Percentiles rank a stretch among this genome's conserved stretches.
phyloP scores from a whole-genome alignment of 2,329 filamentous ascomycete genomes.

The Aspergillus sp. region DNA sequence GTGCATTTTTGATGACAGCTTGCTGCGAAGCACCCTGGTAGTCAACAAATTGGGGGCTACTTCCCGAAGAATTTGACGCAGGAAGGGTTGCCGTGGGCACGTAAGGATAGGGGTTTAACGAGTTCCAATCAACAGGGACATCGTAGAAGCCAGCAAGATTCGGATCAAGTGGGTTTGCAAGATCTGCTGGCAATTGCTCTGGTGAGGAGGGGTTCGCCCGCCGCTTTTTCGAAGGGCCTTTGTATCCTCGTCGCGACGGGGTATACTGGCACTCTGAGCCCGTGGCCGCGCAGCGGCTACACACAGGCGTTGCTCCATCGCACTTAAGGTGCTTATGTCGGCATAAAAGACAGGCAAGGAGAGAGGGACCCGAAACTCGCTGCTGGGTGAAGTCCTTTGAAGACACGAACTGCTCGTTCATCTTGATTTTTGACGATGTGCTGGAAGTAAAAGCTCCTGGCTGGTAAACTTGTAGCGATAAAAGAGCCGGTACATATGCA shows the following conservation, averaged over 20 bases:
- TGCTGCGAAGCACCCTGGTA: constrained; percentile 17
- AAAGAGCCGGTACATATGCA: background rate
- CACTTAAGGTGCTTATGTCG: constrained; percentile 71
- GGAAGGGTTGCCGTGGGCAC: constrained; percentile 23
- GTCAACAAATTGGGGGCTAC: constrained; percentile 27
- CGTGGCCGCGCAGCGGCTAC: constrained; percentile 63
- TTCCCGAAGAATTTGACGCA: constrained; percentile 23
- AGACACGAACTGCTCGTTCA: constrained; percentile 28
- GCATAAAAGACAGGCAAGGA: constrained; percentile 49
- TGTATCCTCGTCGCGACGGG: constrained; percentile 73
- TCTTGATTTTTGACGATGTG: constrained; percentile 13
- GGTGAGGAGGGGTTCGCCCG: constrained; percentile 35
- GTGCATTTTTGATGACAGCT: constrained; percentile 22
- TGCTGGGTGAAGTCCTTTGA: constrained; percentile 15
- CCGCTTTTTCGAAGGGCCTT: constrained; percentile 60
- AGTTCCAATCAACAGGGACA: constrained; percentile 42
- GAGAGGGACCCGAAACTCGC: constrained; percentile 37
- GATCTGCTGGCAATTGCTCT: constrained; percentile 51
- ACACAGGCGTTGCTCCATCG: constrained; percentile 65
- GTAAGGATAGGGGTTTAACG: constrained; percentile 35
- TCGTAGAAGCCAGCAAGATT: constrained; percentile 22
- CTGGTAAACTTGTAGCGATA: background rate
- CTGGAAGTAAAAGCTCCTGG: background rate
- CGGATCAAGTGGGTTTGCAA: constrained; percentile 31
- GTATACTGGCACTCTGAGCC: constrained; percentile 68